phyloP scores from a whole-genome alignment of 129 eudicot genomes.

The Lactuca saligna region DNA sequence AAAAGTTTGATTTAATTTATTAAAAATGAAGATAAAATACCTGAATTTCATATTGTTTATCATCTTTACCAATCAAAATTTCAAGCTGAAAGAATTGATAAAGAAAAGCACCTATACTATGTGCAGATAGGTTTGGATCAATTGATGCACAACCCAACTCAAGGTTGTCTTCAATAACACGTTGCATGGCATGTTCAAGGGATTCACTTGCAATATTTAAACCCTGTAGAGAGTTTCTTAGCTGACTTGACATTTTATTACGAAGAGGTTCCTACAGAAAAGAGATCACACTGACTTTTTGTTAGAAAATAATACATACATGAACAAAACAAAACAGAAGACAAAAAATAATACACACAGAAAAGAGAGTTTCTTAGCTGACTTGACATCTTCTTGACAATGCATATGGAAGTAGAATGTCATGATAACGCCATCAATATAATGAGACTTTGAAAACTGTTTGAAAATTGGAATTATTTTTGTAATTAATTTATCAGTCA shows the following conservation, averaged over 20 bases:
- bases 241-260: conserved; percentile 38
- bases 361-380: too few relatives aligned
- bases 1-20: too few relatives aligned
- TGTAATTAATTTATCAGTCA: not conserved
- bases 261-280: conserved; percentile 59
- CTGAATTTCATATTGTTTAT: conserved; percentile 55
- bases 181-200: conserved; percentile 22
- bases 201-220: conserved; percentile 36
- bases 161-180: conserved; percentile 55
- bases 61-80: conserved; percentile 38
- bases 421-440: not conserved
- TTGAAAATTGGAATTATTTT: not conserved
- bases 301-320: not conserved
- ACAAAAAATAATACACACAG: too few relatives aligned
- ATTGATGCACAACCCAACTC: conserved; percentile 61
- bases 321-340: not conserved
- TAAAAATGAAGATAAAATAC: conserved; percentile 25
- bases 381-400: too few relatives aligned
- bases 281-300: not conserved
- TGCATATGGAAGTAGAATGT: too few relatives aligned
- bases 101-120: conserved; percentile 36
- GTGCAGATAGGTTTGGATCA: conserved; percentile 42
- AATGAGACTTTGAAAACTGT: not conserved
- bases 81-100: conserved; percentile 45
- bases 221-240: conserved; percentile 43